Evolutionary conservation across 345 rosid species (phyloP).

Genomic region (Ceriops zippeliana): DNA sequence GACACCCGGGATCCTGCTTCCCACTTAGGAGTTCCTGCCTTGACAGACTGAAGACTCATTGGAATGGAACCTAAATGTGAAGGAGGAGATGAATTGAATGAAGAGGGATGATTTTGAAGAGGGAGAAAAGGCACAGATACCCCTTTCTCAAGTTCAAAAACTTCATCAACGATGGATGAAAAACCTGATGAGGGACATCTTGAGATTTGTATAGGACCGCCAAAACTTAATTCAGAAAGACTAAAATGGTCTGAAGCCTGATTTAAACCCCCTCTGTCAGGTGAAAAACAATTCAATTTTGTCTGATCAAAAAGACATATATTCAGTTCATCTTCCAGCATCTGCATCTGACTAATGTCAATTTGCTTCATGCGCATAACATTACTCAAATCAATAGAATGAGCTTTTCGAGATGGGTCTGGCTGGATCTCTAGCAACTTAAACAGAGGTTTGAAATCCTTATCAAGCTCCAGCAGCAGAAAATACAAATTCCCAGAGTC

Average conservation of each 20-base stretch:
- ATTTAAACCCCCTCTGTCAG: slow-evolving; percentile 40
- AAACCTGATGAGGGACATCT: slow-evolving; percentile 60
- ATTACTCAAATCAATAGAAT: slow-evolving; percentile 49
- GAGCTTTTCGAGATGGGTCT: slow-evolving; percentile 52
- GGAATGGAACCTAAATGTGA: slow-evolving; percentile 51
- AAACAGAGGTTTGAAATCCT: slow-evolving; percentile 85
- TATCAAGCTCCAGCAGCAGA: slow-evolving; percentile 84
- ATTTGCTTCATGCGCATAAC: slow-evolving; percentile 63
- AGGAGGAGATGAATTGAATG: slow-evolving; percentile 43
- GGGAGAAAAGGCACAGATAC: slow-evolving; percentile 41
- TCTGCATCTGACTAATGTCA: slow-evolving; percentile 75
- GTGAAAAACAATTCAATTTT: slow-evolving; percentile 47
- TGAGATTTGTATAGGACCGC: slow-evolving; percentile 45
- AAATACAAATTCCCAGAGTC: slow-evolving; percentile 78
- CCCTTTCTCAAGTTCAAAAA: slow-evolving; percentile 83
- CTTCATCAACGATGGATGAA: slow-evolving; percentile 84
- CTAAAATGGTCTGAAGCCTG: slow-evolving; percentile 51
- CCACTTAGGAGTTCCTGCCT: slow-evolving; percentile 56
- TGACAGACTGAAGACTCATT: slow-evolving; percentile 38
- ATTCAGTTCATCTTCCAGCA: slow-evolving; percentile 81
- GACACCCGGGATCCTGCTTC: slow-evolving; percentile 47
- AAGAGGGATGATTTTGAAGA: slow-evolving; percentile 38
- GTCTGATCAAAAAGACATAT: slow-evolving; percentile 54
- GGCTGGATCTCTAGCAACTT: slow-evolving; percentile 63
- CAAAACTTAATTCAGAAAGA: slow-evolving; percentile 53